Evolutionary conservation across 768 basidiomycete genomes (phyloP), one percentile per base, ranked within the genome.

Genomic region (Mycena vulgaris): DNA sequence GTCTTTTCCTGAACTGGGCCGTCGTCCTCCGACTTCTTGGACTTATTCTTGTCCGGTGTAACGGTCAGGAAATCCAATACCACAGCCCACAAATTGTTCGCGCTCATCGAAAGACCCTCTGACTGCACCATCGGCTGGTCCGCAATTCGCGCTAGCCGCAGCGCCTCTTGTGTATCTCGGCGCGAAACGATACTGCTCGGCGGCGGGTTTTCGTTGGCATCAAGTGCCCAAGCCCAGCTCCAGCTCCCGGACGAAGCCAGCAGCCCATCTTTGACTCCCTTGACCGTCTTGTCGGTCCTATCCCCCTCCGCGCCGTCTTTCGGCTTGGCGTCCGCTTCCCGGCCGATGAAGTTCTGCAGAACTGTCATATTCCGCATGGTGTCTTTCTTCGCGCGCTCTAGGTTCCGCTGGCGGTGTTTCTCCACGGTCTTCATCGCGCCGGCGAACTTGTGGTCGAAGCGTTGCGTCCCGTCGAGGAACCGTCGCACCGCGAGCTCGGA

Each of bases 151-250:
- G 93, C 93, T 45, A 96, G 82, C 75, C 87, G 83, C 28, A 90
- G 83, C 13, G 94, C 95, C 81, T 96, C 94, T 42, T 85, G 84
- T 7, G 95, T 97, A 75, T 99, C 97, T 61, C 96, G 82, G 65
- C 96, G 84, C n/a, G 94, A 91, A 35, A 94, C 94, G 73, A 98
- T 95, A 61, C 95, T 96, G 75, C 93, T 94, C 3, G 97, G 94
- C 5, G 97, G 97, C 4, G 97, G 97, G 23, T 86, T 84, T 81
- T 98, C 96, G 58, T 89, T 83, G 19, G 85, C 89, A 69, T 95
- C 92, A 65, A 95, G 79, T 8, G 92, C 95, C 96, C 94, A 98
- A 23, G 91, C 90, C 92, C 94, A 96, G 31, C 85, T 88, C 92
- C 91, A 93, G 70, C 86, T 87, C 51, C 86, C 89, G 31, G 87